Evolutionary conservation across 441 rosid genomes (phyloP).

Genomic region (Bocquillonia castaneifolia): DNA sequence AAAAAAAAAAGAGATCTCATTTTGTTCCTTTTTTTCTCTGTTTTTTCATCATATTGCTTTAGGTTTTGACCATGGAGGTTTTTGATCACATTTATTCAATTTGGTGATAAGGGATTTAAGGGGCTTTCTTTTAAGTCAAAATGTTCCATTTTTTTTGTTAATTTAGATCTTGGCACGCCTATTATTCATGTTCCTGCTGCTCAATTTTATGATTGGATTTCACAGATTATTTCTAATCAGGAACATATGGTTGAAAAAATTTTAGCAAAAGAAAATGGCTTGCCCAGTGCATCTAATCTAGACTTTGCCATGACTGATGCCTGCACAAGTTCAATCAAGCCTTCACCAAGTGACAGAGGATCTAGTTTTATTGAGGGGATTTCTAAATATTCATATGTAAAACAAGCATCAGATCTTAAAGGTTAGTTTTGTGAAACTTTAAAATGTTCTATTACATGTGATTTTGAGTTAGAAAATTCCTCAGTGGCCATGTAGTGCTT

Average conservation of each 20-base stretch:
- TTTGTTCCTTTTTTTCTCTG: too few relatives aligned
- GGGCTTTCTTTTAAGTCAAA: constrained; percentile 74
- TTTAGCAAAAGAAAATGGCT: constrained; percentile 85
- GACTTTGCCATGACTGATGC: constrained; percentile 95
- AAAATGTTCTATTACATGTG: background rate
- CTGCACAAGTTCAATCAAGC: constrained; percentile 60
- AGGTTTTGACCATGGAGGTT: constrained; percentile 89
- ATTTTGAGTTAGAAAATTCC: background rate
- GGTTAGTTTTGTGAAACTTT: constrained; percentile 92
- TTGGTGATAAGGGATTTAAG: constrained; percentile 86
- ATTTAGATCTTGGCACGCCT: constrained; percentile 98
- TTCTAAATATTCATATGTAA: constrained; percentile 79
- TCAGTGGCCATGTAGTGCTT: background rate
- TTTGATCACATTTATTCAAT: constrained; percentile 95
- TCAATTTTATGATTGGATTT: constrained; percentile 91
- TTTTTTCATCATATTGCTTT: constrained; percentile 29
- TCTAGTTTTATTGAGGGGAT: constrained; percentile 84
- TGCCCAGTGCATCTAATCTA: constrained; percentile 59
- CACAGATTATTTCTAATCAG: constrained; percentile 70
- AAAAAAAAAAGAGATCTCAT: too few relatives aligned
- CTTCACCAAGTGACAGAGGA: constrained; percentile 55
- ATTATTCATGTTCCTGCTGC: constrained; percentile 86
- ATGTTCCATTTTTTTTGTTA: constrained; percentile 91
- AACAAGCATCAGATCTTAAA: constrained; percentile 84
- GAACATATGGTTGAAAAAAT: constrained; percentile 74